These are phyloP conservation scores for Boletellus ananiceps DNA, from an alignment of 768 basidiomycete species.

Conservation along the genomic window DNA sequence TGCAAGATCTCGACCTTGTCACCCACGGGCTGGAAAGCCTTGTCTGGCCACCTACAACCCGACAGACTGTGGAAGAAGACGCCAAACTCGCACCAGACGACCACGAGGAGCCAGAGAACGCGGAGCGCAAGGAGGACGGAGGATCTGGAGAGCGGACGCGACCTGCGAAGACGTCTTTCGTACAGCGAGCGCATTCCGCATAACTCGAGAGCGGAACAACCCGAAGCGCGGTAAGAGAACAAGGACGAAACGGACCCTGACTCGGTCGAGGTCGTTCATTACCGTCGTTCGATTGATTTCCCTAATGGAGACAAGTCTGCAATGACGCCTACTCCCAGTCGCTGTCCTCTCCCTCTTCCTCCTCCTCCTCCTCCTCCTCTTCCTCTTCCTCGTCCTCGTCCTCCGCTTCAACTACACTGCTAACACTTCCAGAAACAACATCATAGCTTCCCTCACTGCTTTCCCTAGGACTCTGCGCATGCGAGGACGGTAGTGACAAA, in stretches of 20 bases:
- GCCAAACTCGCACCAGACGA: slow-evolving; percentile 66
- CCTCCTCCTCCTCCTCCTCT: slow-evolving; percentile 38
- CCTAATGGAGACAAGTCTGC: slow-evolving; percentile 6
- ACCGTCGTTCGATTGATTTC: slow-evolving; percentile 11
- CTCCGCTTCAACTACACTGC: slow-evolving; percentile 34
- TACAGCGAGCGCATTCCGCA: slow-evolving; percentile 27
- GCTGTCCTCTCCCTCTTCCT: slow-evolving; percentile 22
- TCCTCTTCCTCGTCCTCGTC: slow-evolving; percentile 24
- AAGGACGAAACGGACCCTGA: background rate
- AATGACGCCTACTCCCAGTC: slow-evolving; percentile 58
- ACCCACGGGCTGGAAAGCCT: slow-evolving; percentile 27
- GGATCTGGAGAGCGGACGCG: slow-evolving; percentile 26
- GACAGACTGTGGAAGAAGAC: slow-evolving; percentile 55
- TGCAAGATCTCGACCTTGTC: background rate
- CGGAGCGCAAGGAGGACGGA: slow-evolving; percentile 42
- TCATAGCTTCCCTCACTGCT: slow-evolving; percentile 69
- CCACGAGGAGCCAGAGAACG: slow-evolving; percentile 48
- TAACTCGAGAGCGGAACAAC: slow-evolving; percentile 10
- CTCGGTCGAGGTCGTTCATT: background rate
- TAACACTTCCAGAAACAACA: slow-evolving; percentile 52
- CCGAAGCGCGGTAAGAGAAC: background rate
- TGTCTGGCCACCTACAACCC: slow-evolving; percentile 56
- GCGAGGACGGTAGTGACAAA: slow-evolving; percentile 29
- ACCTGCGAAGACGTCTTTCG: slow-evolving; percentile 25
- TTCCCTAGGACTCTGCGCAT: slow-evolving; percentile 43